These are phyloP conservation scores for Cercospora berteroae DNA, from an alignment of 2,329 filamentous ascomycete species.

Conservation along the genomic window DNA sequence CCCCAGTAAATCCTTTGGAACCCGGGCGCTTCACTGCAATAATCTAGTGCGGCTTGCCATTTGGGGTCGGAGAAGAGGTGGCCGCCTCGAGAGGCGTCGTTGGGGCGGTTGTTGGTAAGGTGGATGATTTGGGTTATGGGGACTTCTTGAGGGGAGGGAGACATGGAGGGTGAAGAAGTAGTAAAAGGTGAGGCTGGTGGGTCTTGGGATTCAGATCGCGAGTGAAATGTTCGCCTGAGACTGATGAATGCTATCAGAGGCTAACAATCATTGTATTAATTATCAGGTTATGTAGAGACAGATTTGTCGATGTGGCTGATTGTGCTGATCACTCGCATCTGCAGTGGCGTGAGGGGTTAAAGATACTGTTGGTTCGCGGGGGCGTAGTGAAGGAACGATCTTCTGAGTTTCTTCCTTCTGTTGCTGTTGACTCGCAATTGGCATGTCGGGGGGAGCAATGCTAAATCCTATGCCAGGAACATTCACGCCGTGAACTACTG, in stretches of 20 bases:
- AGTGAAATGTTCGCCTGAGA: background rate
- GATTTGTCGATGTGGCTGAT: too few species aligned
- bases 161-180: background rate
- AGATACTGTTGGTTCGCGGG: background rate
- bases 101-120: constrained; percentile 3
- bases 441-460: background rate
- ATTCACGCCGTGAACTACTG: background rate
- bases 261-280: too few species aligned
- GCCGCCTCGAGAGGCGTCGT: background rate
- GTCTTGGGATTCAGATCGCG: too few species aligned
- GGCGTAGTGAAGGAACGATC: background rate
- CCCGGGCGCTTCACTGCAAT: background rate
- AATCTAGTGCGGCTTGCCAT: constrained; percentile 14
- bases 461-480: background rate
- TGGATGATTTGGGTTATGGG: constrained; percentile 18
- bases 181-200: background rate
- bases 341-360: background rate
- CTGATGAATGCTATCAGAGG: too few species aligned
- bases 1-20: constrained; percentile 18
- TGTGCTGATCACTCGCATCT: background rate
- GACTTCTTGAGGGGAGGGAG: background rate
- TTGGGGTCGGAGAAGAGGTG: constrained; percentile 6
- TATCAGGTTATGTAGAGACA: too few species aligned
- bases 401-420: background rate
- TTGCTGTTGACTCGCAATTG: background rate